Evolutionary conservation across 441 rosid species (phyloP).

Genomic region (Lepidium campestre): DNA sequence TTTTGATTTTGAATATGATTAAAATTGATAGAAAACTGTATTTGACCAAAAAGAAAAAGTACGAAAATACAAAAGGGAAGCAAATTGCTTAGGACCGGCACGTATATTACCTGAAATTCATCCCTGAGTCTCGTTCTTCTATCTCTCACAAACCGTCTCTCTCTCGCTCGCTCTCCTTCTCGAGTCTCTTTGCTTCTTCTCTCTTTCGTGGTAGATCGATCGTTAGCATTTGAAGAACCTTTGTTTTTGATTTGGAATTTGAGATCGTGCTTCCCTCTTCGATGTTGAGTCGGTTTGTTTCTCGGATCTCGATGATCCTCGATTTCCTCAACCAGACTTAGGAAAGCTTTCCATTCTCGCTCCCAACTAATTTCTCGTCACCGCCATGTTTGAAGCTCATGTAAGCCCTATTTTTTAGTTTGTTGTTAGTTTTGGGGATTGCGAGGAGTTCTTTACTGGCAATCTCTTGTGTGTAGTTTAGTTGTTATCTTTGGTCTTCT

Average conservation of each 20-base stretch:
- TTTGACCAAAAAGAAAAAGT: not conserved
- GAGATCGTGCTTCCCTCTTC: conserved; percentile 19
- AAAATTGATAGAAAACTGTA: not conserved
- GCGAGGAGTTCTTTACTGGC: not conserved
- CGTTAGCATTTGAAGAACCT: conserved; percentile 21
- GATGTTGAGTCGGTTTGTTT: conserved; percentile 25
- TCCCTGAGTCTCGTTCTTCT: not conserved
- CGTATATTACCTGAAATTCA: conserved; percentile 28
- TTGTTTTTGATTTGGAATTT: not conserved
- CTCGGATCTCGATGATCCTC: conserved; percentile 36
- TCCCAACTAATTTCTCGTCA: conserved; percentile 20
- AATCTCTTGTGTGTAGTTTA: not conserved
- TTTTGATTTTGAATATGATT: too few relatives aligned
- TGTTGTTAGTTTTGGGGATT: not conserved
- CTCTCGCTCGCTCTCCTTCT: conserved; percentile 8
- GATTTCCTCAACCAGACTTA: conserved; percentile 19
- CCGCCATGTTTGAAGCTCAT: conserved; percentile 84
- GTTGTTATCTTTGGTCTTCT: not conserved
- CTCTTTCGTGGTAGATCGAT: conserved; percentile 22
- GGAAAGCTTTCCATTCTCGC: not conserved
- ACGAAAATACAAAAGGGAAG: conserved; percentile 7
- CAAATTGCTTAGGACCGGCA: conserved; percentile 20
- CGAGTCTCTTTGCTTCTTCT: conserved; percentile 6
- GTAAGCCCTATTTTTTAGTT: conserved; percentile 38
- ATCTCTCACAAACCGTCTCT: conserved; percentile 9